A percentile compares a stretch with the other conserved stretches of the same genome.
Conservation (phyloP, 23 red algal genomes). For the Chondrus crispus region DNA sequence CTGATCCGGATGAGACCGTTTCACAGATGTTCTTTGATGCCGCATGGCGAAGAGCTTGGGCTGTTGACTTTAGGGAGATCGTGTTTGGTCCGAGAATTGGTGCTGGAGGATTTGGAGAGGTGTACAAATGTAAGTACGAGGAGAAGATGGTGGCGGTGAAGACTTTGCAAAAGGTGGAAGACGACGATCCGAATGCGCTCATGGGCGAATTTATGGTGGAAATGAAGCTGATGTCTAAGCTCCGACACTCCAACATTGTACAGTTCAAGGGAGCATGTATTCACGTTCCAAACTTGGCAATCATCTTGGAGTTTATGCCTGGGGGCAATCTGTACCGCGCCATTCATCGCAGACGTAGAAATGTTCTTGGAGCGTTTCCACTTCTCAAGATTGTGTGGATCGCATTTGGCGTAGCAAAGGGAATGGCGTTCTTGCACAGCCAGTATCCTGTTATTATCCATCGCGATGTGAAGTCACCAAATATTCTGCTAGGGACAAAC, state of each 20-base stretch:
- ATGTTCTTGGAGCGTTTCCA: conserved; percentile 74
- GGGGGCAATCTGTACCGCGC: conserved; percentile 95
- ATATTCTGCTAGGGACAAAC: conserved; percentile 86
- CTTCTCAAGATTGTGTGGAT: conserved; percentile 85
- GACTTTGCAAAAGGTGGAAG: conserved; percentile 87
- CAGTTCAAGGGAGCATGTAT: conserved; percentile 91
- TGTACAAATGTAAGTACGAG: conserved; percentile 79
- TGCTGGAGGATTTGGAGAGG: conserved; percentile 95
- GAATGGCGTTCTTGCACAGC: conserved; percentile 90
- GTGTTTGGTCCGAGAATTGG: conserved; percentile 93
- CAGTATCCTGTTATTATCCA: conserved; percentile 93
- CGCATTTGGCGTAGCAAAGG: conserved; percentile 90
- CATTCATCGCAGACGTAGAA: conserved; percentile 73
- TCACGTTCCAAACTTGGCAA: conserved; percentile 83
- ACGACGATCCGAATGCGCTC: conserved; percentile 72
- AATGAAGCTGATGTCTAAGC: conserved; percentile 96
- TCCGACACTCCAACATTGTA: conserved; percentile 94
- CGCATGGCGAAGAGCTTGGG: conserved; percentile 78
- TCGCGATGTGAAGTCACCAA: conserved; percentile 94
- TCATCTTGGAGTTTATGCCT: conserved; percentile 93
- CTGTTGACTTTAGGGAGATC: conserved; percentile 76
- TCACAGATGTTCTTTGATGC: conserved; percentile 76
- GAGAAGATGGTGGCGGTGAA: conserved; percentile 94
- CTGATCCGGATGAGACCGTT: conserved; percentile 61
- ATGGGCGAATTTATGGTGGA: conserved; percentile 93